phyloP scores from a whole-genome alignment of 2,329 filamentous ascomycete genomes.

The Alternaria gaisen region DNA sequence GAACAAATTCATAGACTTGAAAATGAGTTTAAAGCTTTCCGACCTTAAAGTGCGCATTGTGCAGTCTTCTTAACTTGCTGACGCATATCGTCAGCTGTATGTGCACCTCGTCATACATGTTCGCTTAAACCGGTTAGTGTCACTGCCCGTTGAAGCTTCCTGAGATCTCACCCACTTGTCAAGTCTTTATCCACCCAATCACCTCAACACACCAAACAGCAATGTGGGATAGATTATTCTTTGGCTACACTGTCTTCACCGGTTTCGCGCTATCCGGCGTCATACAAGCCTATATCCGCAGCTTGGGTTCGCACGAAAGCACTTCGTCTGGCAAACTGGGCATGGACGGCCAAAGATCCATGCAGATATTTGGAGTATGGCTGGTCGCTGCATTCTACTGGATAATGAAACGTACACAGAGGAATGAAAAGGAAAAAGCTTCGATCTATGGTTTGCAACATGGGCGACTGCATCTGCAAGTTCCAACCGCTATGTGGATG shows the following conservation, averaged over 20 bases:
- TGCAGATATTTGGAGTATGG: neutral
- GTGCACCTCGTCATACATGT: neutral
- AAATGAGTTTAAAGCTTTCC: neutral
- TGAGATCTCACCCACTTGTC: neutral
- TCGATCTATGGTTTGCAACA: slow-evolving; percentile 62
- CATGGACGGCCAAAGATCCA: neutral
- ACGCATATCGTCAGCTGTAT: neutral
- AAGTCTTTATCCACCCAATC: neutral
- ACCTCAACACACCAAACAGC: neutral
- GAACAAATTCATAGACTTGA: too few relatives aligned
- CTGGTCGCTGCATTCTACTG: neutral
- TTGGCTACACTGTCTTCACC: neutral
- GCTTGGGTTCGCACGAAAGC: neutral
- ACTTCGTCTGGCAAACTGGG: neutral
- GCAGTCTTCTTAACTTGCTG: neutral
- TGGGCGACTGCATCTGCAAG: slow-evolving; percentile 63
- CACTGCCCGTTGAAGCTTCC: neutral
- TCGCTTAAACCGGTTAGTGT: neutral
- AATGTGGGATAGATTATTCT: neutral
- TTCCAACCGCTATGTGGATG: slow-evolving; percentile 68
- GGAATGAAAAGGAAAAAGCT: neutral
- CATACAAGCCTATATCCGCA: neutral
- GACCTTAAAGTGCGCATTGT: neutral
- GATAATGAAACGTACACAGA: neutral
- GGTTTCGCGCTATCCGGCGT: neutral